Conservation (phyloP, 2,329 filamentous ascomycete species). For the Alternaria metachromatica region DNA sequence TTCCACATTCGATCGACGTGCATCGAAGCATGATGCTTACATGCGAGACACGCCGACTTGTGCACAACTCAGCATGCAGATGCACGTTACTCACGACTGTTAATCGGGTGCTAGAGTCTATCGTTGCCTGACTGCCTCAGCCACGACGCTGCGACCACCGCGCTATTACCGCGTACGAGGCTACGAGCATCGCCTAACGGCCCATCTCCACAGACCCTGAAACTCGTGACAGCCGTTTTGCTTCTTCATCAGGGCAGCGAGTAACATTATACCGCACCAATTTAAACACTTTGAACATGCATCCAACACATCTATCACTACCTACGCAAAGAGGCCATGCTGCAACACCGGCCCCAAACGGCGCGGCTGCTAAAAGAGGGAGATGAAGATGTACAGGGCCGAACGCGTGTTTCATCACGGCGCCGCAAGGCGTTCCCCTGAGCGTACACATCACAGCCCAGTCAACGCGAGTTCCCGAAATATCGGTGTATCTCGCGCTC, state of each 20-base stretch:
- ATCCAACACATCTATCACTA: background rate
- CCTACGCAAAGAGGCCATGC: background rate
- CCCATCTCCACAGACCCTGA: background rate
- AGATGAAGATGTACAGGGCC: slow-evolving; percentile 28
- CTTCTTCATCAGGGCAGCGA: background rate
- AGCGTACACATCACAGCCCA: slow-evolving; percentile 17
- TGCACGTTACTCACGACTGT: background rate
- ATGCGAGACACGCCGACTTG: background rate
- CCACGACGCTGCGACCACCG: background rate
- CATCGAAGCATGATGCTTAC: background rate
- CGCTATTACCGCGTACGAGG: background rate
- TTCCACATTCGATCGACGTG: background rate
- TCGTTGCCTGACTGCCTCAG: background rate
- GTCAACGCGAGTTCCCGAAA: slow-evolving; percentile 16
- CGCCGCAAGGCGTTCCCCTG: slow-evolving; percentile 26
- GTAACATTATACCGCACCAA: background rate
- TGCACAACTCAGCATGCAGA: background rate
- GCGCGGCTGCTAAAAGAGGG: slow-evolving; percentile 1
- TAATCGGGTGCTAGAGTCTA: background rate
- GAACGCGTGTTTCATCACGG: slow-evolving; percentile 30
- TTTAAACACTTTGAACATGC: background rate
- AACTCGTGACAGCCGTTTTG: slow-evolving; percentile 7
- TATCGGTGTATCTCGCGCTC: slow-evolving; percentile 2
- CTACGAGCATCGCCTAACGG: background rate
- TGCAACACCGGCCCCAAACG: slow-evolving; percentile 1